Percentiles rank a stretch among this genome's conserved stretches.
Conservation (phyloP, 805 yeast species). For the Metschnikowia bowlesiae region DNA sequence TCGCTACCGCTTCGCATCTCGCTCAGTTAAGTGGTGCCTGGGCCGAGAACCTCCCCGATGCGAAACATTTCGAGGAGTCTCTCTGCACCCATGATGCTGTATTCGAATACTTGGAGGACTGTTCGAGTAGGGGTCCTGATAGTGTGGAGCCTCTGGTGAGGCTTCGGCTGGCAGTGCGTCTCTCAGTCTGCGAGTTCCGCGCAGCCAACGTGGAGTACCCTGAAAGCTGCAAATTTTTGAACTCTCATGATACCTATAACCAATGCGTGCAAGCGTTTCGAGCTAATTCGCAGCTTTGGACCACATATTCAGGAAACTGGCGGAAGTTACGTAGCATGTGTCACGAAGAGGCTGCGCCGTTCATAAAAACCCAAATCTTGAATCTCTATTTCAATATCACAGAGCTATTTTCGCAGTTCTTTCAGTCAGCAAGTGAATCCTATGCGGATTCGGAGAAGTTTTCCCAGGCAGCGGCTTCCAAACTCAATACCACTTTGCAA, state of each 20-base stretch:
- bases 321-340: conserved; percentile 52
- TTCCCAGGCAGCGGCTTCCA: neutral
- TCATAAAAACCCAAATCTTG: conserved; percentile 48
- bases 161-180: conserved; percentile 40
- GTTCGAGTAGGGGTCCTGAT: conserved; percentile 40
- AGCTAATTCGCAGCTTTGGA: conserved; percentile 60
- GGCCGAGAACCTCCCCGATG: neutral
- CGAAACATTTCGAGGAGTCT: neutral
- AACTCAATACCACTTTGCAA: neutral
- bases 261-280: conserved; percentile 42
- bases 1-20: conserved; percentile 1
- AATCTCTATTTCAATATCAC: conserved; percentile 47
- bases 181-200: conserved; percentile 54
- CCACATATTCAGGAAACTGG: conserved; percentile 65
- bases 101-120: conserved; percentile 33
- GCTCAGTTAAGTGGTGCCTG: neutral
- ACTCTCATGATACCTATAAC: conserved; percentile 12
- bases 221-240: conserved; percentile 18
- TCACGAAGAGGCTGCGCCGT: conserved; percentile 47
- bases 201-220: conserved; percentile 40
- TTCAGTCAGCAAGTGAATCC: conserved; percentile 4
- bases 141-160: conserved; percentile 26
- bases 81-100: conserved; percentile 33
- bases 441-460: neutral
- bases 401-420: conserved; percentile 13